Base-by-base conservation (phyloP, 257 asterid genomes). In the Solanum commersonii region DNA sequence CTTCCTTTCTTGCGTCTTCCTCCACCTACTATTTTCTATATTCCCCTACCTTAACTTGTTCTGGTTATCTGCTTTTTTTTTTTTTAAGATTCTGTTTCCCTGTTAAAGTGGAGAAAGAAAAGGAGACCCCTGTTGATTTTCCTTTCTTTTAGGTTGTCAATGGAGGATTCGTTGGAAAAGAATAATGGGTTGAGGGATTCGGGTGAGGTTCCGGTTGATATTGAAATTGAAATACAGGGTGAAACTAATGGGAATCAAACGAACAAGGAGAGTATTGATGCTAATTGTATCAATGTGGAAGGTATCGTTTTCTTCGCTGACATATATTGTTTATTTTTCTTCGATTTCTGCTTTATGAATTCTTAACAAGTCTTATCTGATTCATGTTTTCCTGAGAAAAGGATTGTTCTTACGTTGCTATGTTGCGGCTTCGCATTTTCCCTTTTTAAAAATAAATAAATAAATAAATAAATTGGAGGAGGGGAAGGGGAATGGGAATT, bases 191-290 rank as follows among this genome's bases (percentile, higher is more conserved):
- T 79, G 44, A 29, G 31, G 63, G 60, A 88, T 86, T 88, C 90
- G 1, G 87, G 81, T 46, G 87, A 88, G 27, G 84, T 84, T 71
- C 67, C 87, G 6, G 90, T 88, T 84, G 87, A 88, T 38, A 52
- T 25, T 60, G 85, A 87, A 59, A 35, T 81, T 31, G 92, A 82
- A 68, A 87, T 83, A 16, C 68, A 49, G 20, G 85, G 29, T 16
- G 70, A 46, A 25, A 79, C 14, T 52, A 16, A 81, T 81, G 85
- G 42, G 42, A 49, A 81, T 29, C 70, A 29, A 81, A 46, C 27
- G 70, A 14, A 10, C 6, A 49, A 29, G 42, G 68, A 44, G 84
- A 44, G 60, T 52, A 52, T 14, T 79, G 38, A 44, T 79, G 65
- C 0, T 49, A 31, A 29, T 29, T 46, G 29, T 49, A 81, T 49